Conservation (phyloP, 352 stramenopile species). For the Phytophthora megakarya region DNA sequence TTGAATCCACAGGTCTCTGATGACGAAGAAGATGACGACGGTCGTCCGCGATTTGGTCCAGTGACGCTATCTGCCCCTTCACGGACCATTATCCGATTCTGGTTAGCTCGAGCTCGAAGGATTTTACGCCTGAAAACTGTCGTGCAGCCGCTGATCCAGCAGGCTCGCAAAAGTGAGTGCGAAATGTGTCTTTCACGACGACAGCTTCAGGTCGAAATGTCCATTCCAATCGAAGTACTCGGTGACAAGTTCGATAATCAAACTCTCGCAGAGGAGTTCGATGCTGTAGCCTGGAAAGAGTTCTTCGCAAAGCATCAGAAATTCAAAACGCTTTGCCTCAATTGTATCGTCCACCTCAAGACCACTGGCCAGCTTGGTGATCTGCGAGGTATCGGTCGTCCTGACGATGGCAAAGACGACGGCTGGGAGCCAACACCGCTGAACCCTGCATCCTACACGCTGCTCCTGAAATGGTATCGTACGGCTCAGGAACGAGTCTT, state of each 20-base stretch:
- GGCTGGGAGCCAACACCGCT: conserved; percentile 72
- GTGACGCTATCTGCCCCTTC: conserved; percentile 91
- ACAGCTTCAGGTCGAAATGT: conserved; percentile 94
- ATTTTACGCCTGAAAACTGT: conserved; percentile 84
- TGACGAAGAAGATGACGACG: conserved; percentile 91
- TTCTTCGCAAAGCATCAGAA: conserved; percentile 94
- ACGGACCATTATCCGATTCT: conserved; percentile 92
- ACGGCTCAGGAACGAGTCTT: conserved; percentile 91
- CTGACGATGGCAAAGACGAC: conserved; percentile 30
- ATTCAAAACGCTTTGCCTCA: conserved; percentile 95
- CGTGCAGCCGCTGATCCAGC: conserved; percentile 92
- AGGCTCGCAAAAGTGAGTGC: conserved; percentile 92
- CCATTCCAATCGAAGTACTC: conserved; percentile 92
- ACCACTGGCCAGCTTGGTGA: conserved; percentile 35
- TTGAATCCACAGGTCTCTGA: conserved; percentile 95
- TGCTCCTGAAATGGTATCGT: conserved; percentile 93
- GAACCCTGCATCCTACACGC: conserved; percentile 83
- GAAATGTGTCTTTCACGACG: conserved; percentile 94
- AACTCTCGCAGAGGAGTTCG: conserved; percentile 89
- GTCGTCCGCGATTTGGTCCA: conserved; percentile 83
- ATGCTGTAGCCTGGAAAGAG: conserved; percentile 94
- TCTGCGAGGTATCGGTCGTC: conserved; percentile 30
- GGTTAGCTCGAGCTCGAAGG: conserved; percentile 88
- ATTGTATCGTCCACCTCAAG: conserved; percentile 89
- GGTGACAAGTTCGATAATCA: conserved; percentile 92